Base-by-base conservation (phyloP, 2,329 filamentous ascomycete species). In the Botrytis sinoallii region DNA sequence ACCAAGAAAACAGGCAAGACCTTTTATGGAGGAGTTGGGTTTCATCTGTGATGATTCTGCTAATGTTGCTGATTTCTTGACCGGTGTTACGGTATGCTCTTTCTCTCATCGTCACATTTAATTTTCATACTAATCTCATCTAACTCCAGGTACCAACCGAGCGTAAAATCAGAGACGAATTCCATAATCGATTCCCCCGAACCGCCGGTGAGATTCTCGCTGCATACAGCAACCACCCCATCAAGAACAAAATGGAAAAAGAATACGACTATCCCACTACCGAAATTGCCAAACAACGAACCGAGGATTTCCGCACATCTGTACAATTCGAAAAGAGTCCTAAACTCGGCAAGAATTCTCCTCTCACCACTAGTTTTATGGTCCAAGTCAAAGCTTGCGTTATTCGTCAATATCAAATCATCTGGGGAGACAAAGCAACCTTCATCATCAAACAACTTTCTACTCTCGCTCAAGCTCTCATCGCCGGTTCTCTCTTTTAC, bases 401-500 rank as follows among this genome's bases (percentile, higher is more conserved):
- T 22, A 81, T 80, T 32, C 86, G 91, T 7, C 89, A 92, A 75
- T 92, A 91, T 75, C 88, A 91, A 76, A 89, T 92, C 42, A 78
- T 92, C 1, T 88, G 86, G 84, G 90, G 90, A 59, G 89, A 92
- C 80, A 90, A 89, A 76, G 84, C 87, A 0, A 90, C 88, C 0
- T 88, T 91, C 57, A 76, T 90, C 75, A 89, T 91, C 81, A 91
- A 90, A 79, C 89, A 91, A 76, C 81, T 84, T 8, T 85, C 86
- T 0, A 89, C 87, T 1, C 78, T 92, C 12, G 77, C 85, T 0
- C 88, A 91, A 77, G 89, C 90, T 0, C 81, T 93, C 8, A 87
- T 92, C 73, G 84, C 86, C 2, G 90, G 90, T 10, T 92, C 90
- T 0, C 84, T 92, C 5, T 93, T 93, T 81, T 93, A 92, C 81